phyloP scores from a whole-genome alignment of 73 alveolate genomes.

The Paramecium octaurelia region DNA sequence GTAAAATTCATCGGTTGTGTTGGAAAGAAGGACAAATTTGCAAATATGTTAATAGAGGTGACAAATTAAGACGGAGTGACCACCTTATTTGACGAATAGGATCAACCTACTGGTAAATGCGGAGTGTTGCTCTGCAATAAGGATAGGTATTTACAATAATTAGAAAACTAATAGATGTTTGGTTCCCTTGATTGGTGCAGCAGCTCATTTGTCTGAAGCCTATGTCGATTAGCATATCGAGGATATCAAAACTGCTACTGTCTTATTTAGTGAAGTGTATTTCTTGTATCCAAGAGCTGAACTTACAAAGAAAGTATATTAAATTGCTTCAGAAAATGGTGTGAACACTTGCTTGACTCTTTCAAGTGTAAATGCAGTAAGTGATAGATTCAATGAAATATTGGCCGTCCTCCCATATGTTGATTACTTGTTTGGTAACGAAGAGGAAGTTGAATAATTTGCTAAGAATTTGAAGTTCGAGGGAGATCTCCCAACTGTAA shows the following conservation, averaged over 20 bases:
- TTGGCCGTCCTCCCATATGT: slow-evolving; percentile 57
- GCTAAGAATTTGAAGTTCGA: slow-evolving; percentile 71
- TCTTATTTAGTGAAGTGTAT: slow-evolving; percentile 37
- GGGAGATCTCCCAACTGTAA: slow-evolving; percentile 56
- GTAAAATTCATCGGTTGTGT: slow-evolving; percentile 42
- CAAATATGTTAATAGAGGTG: slow-evolving; percentile 31
- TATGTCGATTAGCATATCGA: slow-evolving; percentile 23
- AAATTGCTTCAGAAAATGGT: slow-evolving; percentile 31
- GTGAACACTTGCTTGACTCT: slow-evolving; percentile 41
- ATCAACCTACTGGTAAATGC: slow-evolving; percentile 49
- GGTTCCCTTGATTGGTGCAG: slow-evolving; percentile 54
- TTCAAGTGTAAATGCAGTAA: slow-evolving; percentile 38
- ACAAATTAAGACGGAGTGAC: slow-evolving; percentile 6
- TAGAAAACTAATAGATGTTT: background rate
- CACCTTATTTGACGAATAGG: background rate
- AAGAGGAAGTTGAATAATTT: slow-evolving; percentile 74
- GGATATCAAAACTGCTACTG: slow-evolving; percentile 19
- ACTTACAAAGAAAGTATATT: background rate
- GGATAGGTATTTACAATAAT: background rate
- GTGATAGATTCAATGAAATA: slow-evolving; percentile 56
- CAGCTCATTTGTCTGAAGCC: background rate
- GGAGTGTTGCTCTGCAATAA: slow-evolving; percentile 8
- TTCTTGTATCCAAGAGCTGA: slow-evolving; percentile 40
- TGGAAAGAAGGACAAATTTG: slow-evolving; percentile 43
- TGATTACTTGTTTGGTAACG: slow-evolving; percentile 85